Evolutionary conservation across 495 filamentous ascomycete species (phyloP).

Genomic region (Annulohypoxylon maeteangense): DNA sequence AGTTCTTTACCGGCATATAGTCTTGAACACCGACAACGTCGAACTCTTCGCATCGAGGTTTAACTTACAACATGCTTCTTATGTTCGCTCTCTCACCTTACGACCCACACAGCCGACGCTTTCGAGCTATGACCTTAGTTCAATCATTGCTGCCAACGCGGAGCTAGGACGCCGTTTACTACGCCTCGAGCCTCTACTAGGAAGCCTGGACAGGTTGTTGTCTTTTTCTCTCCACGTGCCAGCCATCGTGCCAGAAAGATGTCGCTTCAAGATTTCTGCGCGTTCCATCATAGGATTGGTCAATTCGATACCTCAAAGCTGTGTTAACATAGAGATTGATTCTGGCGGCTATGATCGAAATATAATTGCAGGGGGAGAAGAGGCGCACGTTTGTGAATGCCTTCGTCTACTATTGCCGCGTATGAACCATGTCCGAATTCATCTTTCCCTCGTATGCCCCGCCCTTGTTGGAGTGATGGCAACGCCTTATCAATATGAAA

Average conservation of each 20-base stretch:
- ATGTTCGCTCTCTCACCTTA: not conserved
- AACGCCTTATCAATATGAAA: not conserved
- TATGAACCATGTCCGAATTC: not conserved
- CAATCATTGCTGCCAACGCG: not conserved
- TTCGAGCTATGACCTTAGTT: not conserved
- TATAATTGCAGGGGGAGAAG: not conserved
- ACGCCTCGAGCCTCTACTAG: not conserved
- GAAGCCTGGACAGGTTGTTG: not conserved
- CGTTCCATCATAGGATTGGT: not conserved
- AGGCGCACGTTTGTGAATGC: not conserved
- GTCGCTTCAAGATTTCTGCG: not conserved
- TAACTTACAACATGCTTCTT: not conserved
- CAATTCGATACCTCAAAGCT: not conserved
- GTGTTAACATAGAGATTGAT: not conserved
- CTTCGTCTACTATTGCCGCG: not conserved
- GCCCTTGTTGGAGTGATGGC: not conserved
- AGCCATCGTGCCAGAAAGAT: not conserved
- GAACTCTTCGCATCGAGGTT: not conserved
- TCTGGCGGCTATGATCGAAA: not conserved
- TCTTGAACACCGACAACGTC: not conserved
- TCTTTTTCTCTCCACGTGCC: not conserved
- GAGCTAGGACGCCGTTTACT: not conserved
- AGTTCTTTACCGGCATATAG: not conserved
- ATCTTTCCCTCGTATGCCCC: not conserved
- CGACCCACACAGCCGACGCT: not conserved